These are phyloP conservation scores for Bothriochloa decipiens DNA, from an alignment of 176 grass and related monocot species.

Conservation along the genomic window DNA sequence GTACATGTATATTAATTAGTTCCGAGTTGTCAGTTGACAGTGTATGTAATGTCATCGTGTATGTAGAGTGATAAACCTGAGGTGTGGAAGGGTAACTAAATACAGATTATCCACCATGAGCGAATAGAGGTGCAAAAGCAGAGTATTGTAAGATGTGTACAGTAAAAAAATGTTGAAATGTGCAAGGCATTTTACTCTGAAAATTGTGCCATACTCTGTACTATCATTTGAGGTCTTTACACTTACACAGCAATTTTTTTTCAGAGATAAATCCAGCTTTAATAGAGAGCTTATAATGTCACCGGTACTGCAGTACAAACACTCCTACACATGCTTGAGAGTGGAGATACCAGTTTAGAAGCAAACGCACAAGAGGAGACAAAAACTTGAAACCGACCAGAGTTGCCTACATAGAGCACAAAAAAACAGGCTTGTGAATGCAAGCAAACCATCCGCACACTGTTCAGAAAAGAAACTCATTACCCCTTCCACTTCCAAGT, in stretches of 20 bases:
- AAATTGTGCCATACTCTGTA: background rate
- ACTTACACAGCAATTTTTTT: background rate
- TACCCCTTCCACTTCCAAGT: too few relatives aligned
- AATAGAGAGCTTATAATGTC: background rate
- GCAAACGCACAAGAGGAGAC: background rate
- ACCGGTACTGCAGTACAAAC: background rate
- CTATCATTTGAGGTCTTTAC: background rate
- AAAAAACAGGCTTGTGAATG: background rate
- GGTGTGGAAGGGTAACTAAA: constrained; percentile 52
- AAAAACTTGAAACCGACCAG: background rate
- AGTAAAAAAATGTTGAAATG: constrained; percentile 35
- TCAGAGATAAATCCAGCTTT: background rate
- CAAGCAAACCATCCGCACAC: background rate
- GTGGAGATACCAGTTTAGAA: background rate
- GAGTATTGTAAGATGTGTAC: constrained; percentile 49
- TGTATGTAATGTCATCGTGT: constrained; percentile 54
- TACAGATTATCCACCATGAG: constrained; percentile 49
- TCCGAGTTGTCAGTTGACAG: constrained; percentile 36
- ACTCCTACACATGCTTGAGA: background rate
- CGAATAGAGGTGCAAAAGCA: constrained; percentile 38
- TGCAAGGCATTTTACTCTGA: constrained; percentile 29
- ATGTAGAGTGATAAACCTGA: constrained; percentile 48
- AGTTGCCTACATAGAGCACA: background rate
- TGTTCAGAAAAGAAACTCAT: too few relatives aligned
- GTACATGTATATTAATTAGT: constrained; percentile 62